phyloP scores from a whole-genome alignment of 805 yeast species.

The Kuraishia molischiana region DNA sequence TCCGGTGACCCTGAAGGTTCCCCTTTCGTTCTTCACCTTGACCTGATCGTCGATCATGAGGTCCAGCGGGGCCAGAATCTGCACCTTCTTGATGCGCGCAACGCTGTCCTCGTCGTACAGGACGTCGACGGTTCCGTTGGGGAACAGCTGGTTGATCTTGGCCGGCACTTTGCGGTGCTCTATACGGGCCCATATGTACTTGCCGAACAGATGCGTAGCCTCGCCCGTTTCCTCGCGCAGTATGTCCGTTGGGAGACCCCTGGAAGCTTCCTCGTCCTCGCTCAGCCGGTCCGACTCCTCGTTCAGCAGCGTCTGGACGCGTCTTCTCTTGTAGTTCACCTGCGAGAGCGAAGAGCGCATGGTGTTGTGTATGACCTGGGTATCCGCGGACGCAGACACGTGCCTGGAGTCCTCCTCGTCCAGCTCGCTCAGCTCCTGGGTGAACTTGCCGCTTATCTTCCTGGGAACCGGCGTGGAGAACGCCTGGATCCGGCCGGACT shows the following conservation, averaged over 20 bases:
- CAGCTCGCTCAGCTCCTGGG: conserved; percentile 18
- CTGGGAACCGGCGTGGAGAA: background rate
- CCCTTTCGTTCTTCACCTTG: conserved; percentile 6
- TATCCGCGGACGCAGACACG: background rate
- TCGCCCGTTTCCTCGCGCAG: background rate
- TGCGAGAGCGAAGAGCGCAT: background rate
- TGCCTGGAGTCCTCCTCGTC: conserved; percentile 11
- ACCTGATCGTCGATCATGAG: conserved; percentile 49
- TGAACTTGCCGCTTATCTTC: conserved; percentile 3
- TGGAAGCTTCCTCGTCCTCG: too few relatives aligned
- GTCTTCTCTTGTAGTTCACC: background rate
- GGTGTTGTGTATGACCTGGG: background rate
- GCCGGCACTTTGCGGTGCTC: conserved; percentile 6
- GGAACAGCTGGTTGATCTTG: conserved; percentile 2
- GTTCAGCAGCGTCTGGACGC: background rate
- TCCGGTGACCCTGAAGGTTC: conserved; percentile 29
- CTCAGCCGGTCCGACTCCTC: background rate
- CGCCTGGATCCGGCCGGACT: background rate
- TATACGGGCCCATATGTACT: conserved; percentile 6
- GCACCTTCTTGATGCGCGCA: conserved; percentile 14
- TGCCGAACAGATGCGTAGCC: background rate
- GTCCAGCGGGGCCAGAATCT: conserved; percentile 35
- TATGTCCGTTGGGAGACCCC: background rate
- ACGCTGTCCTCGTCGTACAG: conserved; percentile 3
- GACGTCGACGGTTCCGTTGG: conserved; percentile 3